Conservation (phyloP, 2,329 filamentous ascomycete genomes). For the Fonsecaea pedrosoi region DNA sequence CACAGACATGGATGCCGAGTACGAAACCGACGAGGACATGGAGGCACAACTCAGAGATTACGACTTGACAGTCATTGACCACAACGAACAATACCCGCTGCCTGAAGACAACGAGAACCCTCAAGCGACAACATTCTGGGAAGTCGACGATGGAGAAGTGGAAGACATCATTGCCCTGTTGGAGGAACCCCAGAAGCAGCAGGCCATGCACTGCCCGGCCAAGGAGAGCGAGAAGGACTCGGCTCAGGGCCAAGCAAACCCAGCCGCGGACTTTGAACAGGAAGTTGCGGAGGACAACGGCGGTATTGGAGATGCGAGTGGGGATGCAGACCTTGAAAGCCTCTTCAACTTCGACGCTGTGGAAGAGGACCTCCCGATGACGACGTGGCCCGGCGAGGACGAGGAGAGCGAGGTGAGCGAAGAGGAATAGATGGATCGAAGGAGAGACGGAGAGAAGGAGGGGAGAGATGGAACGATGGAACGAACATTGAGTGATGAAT, state of each 20-base stretch:
- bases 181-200: not conserved
- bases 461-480: not conserved
- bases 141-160: not conserved
- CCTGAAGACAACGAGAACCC: not conserved
- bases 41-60: not conserved
- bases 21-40: not conserved
- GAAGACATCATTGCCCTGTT: not conserved
- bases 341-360: not conserved
- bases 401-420: constrained; percentile 17
- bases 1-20: not conserved
- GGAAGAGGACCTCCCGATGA: not conserved
- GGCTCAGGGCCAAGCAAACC: not conserved
- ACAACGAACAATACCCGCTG: not conserved
- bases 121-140: not conserved
- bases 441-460: no score
- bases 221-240: not conserved
- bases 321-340: not conserved
- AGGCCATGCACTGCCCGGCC: not conserved
- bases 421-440: constrained; percentile 7
- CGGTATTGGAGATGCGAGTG: not conserved
- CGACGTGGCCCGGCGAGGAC: not conserved
- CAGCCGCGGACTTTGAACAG: not conserved
- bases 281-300: not conserved
- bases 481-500: not conserved
- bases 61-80: not conserved